Evolutionary conservation across 2,329 filamentous ascomycete species (phyloP), one percentile per base, ranked within the genome.

Genomic region (Phoma herbarum): DNA sequence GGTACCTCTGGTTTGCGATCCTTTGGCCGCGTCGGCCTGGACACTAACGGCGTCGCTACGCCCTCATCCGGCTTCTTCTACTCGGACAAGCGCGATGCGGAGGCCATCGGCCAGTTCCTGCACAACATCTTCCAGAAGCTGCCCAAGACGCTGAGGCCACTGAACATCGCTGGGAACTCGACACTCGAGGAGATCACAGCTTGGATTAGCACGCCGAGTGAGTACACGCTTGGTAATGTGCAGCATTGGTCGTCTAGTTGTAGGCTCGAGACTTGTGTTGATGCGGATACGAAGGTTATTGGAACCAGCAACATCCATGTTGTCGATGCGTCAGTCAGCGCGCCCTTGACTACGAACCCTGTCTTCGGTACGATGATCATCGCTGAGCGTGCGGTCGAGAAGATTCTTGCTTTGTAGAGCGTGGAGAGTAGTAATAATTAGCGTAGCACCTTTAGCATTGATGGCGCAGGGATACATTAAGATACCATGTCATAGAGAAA

Each of bases 241-340:
- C 81, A 84, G 60, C 84, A 86, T 63, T 86, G 82, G 82, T 82
- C 79, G 28, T 82, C 79, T 54, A 83, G 79, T 29, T 86, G 84
- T 67, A 68, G 82, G 20, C 77, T 85, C n/a, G 82, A 78, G 0
- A 69, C 65, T 14, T 85, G 83, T 59, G 83, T 85, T 0, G 83
- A 85, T 63, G 57, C 62, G 0, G 72, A 83, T 58, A 77, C 82
- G 1, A 74, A 73, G 56, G 83, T 85, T 0, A 71, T 79, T 7
- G 83, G 83, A 0, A 83, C 80, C 61, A 59, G 75, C 1, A 85
- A 85, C 64, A 68, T 85, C 23, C 80, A 83, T 57, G 82, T 85
- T 1, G 77, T 85, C 3, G 83, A 85, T 66, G 80, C 79, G 0
- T 82, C 80, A 33, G 83, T 85, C 37, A 61, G 84, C 8, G 69